Conservation (phyloP, 208 protist species). For the Trypanosoma cruzi region DNA sequence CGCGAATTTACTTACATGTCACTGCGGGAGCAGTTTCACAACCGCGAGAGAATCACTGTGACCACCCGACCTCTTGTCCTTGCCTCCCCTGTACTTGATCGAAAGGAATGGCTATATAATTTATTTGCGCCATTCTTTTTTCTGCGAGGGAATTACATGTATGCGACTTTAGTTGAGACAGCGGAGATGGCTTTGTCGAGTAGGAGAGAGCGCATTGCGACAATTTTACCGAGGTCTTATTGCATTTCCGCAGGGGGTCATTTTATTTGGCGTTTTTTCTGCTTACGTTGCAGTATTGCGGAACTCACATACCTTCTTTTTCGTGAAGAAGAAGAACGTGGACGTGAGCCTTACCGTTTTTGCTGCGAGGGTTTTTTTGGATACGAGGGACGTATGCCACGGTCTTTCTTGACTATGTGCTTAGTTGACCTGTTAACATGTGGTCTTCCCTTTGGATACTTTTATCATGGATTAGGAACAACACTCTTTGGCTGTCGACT, state of each 20-base stretch:
- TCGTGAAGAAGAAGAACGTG: conserved; percentile 40
- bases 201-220: not conserved
- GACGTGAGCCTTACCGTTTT: conserved; percentile 28
- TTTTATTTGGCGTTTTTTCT: conserved; percentile 55
- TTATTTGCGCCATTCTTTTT: conserved; percentile 30
- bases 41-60: conserved; percentile 32
- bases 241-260: conserved; percentile 21
- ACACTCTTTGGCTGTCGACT: conserved; percentile 60
- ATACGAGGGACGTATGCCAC: conserved; percentile 26
- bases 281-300: conserved; percentile 65
- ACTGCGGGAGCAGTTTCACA: conserved; percentile 33
- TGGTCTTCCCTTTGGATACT: conserved; percentile 49
- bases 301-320: conserved; percentile 56
- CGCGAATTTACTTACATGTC: not conserved
- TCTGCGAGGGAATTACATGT: conserved; percentile 6
- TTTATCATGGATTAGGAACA: conserved; percentile 76
- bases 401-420: conserved; percentile 39
- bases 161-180: not conserved
- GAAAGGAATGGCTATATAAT: conserved; percentile 30
- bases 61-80: conserved; percentile 30
- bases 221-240: not conserved
- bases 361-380: conserved; percentile 49
- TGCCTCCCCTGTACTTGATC: conserved; percentile 40
- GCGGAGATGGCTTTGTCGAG: not conserved
- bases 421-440: conserved; percentile 51